Conservation (phyloP, 2,329 filamentous ascomycete species). For the Botrytis cinerea region DNA sequence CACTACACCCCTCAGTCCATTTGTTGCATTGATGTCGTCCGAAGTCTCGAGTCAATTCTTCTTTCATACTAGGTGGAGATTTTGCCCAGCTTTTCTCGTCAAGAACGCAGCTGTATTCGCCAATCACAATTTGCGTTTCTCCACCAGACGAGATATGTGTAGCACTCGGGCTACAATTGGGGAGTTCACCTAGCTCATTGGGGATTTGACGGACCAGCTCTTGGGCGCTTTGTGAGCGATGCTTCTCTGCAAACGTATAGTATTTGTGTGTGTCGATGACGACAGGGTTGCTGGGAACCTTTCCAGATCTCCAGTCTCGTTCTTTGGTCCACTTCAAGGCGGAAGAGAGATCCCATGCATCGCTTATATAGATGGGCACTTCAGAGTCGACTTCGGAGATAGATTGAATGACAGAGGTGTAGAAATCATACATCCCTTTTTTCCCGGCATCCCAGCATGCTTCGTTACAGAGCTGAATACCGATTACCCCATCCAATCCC, state of each 20-base stretch:
- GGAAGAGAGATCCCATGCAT: slow-evolving; percentile 55
- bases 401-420: slow-evolving; percentile 51
- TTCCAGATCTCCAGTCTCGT: slow-evolving; percentile 34
- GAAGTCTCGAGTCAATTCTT: slow-evolving; percentile 48
- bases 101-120: slow-evolving; percentile 60
- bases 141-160: slow-evolving; percentile 44
- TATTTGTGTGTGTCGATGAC: slow-evolving; percentile 62
- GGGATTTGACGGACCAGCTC: slow-evolving; percentile 52
- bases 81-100: slow-evolving; percentile 52
- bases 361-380: slow-evolving; percentile 59
- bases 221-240: slow-evolving; percentile 53
- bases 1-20: slow-evolving; percentile 50
- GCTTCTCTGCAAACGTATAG: slow-evolving; percentile 56
- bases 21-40: slow-evolving; percentile 50
- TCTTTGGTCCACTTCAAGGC: slow-evolving; percentile 49
- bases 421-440: slow-evolving; percentile 57
- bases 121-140: slow-evolving; percentile 54
- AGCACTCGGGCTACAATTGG: slow-evolving; percentile 42
- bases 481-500: slow-evolving; percentile 47
- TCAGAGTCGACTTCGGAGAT: slow-evolving; percentile 50
- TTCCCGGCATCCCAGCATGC: slow-evolving; percentile 49
- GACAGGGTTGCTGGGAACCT: slow-evolving; percentile 47
- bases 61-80: slow-evolving; percentile 47
- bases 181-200: slow-evolving; percentile 48
- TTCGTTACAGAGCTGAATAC: slow-evolving; percentile 61